These are phyloP conservation scores for Raphanus sativus DNA, from an alignment of 345 rosid species.

Conservation along the genomic window DNA sequence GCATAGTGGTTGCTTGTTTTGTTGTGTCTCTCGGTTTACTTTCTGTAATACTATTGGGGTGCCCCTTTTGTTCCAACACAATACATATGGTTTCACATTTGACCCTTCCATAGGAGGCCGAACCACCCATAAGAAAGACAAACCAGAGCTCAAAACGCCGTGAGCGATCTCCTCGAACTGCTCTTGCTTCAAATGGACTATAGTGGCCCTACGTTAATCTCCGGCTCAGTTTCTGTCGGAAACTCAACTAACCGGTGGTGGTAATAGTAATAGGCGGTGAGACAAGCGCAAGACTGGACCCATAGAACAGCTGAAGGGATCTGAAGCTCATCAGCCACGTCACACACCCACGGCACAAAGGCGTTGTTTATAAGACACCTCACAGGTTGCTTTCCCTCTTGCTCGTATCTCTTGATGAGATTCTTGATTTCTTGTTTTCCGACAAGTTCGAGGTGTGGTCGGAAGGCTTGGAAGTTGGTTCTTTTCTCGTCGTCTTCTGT, in stretches of 20 bases:
- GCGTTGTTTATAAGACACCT: constrained; percentile 71
- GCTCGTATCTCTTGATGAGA: constrained; percentile 43
- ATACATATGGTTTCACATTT: background rate
- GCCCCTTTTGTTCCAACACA: no score
- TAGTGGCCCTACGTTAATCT: constrained; percentile 49
- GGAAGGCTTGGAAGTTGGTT: constrained; percentile 41
- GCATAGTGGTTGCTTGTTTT: no score
- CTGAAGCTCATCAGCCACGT: constrained; percentile 59
- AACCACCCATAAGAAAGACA: background rate
- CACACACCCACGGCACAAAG: constrained; percentile 75
- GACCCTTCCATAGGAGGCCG: background rate
- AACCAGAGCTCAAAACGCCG: background rate
- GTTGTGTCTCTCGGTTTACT: no score
- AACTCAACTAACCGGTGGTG: constrained; percentile 49
- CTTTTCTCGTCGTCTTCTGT: constrained; percentile 48
- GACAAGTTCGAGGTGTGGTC: constrained; percentile 50
- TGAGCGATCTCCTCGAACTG: background rate
- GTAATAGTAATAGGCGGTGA: constrained; percentile 62
- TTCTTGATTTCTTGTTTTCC: constrained; percentile 46
- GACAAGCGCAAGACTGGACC: constrained; percentile 85
- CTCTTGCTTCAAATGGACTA: background rate
- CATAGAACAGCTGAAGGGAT: constrained; percentile 79
- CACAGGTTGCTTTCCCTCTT: constrained; percentile 34
- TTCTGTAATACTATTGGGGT: no score
- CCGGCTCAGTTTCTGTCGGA: constrained; percentile 52